Evolutionary conservation across 352 stramenopile species (phyloP), one percentile per base, ranked within the genome.

Genomic region (Globisporangium recalcitrans): DNA sequence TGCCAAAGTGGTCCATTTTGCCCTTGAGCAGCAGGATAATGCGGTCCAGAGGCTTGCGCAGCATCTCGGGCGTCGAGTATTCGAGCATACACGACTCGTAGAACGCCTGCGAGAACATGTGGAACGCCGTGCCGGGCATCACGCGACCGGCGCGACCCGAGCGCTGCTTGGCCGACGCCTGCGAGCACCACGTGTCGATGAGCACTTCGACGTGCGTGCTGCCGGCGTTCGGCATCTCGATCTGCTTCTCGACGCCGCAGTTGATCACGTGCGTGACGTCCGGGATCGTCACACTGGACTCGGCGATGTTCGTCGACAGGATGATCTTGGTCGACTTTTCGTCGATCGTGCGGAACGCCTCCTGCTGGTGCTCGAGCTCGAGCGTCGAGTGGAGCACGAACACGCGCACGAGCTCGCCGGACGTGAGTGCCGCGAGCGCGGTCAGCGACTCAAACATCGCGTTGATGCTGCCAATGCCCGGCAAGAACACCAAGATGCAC

Each of bases 271-370:
- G 85, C 5, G 84, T 93, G 14, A 99, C 93, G 60, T 95, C 87
- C 5, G 96, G 94, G 24, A 99, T 97, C 3, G 97, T 99, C 4
- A 99, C 85, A 48, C 90, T 98, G 56, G 93, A 98, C 68, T 99
- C 97, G 4, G 96, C 96, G 64, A 99, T 97, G 64, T 98, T 99
- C 0, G 96, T 99, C 14, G 92, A 87, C 61, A 98, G 77, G 52
- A 98, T 95, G n/a, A 98, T 90, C 69, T 98, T 98, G 4, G 79
- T 87, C 8, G 80, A 78, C 46, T 63, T 65, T 16, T 73, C 61
- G 9, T 63, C 58, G 16, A 87, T 70, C 31, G 75, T 62, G 26
- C 74, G 71, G 38, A 93, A 93, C 16, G 83, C 81, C 38, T 83
- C 69, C 56, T 90, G 80, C 52, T 93, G 83, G 57, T 93, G 69